Evolutionary conservation across 352 stramenopile genomes (phyloP), one percentile per base, ranked within the genome.

Genomic region (Pythium guiyangense): DNA sequence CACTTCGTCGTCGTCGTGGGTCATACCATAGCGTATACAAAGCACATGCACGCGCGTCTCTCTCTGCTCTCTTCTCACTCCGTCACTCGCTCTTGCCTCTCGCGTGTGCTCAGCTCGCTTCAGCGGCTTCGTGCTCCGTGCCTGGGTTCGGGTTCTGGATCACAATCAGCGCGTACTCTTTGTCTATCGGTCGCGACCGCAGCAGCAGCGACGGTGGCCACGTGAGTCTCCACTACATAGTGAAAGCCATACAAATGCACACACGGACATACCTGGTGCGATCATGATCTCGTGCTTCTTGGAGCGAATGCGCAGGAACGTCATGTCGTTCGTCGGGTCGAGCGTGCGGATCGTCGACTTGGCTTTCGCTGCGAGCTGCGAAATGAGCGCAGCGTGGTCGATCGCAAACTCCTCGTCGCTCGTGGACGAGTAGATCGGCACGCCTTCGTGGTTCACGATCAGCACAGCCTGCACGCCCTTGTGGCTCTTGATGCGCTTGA

Each of bases 271-370:
- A 83, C 74, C 79, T 15, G 86, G 86, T 8, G 80, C 77, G 61
- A 98, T 93, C 84, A 98, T 95, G 55, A 98, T 96, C 78, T 98
- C 94, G 66, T 96, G 79, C 66, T 97, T 94, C 67, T 96, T 95
- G 49, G 88, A 97, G 62, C 94, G 86, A 67, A 98, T 93, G 42
- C 91, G 76, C 35, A 98, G 66, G 69, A 98, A 98, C 46, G 88
- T 96, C 61, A 98, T 87, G 65, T 96, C 89, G 67, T 97, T 94
- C n/a, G 73, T 92, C 51, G 92, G 84, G 56, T 97, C 90, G 29
- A 97, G 70, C 49, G 82, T 96, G 53, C 88, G 82, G 57, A 97
- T 96, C 29, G 91, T 96, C 31, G 77, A 88, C 63, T 94, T 92
- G 51, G 88, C 89, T 65, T 97, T 97, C 52, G 86, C 88, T 20